phyloP scores from a whole-genome alignment of 345 rosid genomes.

The Citrus australasica region DNA sequence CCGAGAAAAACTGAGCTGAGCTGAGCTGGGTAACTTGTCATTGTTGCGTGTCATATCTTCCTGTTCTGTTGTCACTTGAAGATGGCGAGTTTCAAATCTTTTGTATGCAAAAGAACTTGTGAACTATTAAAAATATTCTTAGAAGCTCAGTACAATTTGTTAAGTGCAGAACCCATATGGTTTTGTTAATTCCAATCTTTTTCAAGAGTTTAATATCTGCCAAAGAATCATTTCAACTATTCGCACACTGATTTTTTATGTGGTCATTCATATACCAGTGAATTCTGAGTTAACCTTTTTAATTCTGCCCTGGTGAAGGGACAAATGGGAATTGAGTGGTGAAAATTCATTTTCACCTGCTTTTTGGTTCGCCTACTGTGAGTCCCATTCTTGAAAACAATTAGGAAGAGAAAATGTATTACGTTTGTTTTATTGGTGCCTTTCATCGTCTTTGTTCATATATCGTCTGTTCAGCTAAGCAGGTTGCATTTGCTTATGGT shows the following conservation, averaged over 20 bases:
- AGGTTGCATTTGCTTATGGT: neutral
- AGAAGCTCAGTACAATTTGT: neutral
- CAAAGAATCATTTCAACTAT: neutral
- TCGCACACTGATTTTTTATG: neutral
- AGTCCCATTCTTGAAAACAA: neutral
- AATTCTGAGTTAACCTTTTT: neutral
- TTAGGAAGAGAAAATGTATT: neutral
- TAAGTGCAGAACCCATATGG: neutral
- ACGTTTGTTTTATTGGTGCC: neutral
- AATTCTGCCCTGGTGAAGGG: neutral
- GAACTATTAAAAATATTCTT: neutral
- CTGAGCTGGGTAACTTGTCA: neutral
- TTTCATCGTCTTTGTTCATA: neutral
- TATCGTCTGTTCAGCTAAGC: neutral
- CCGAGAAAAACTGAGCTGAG: constrained; percentile 42
- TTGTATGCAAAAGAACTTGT: neutral
- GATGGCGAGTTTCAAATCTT: neutral
- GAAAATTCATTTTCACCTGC: neutral
- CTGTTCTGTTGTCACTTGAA: neutral
- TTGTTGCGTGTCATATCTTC: neutral
- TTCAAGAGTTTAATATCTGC: neutral
- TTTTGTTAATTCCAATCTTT: neutral
- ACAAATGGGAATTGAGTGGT: neutral
- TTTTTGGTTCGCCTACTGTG: no score
- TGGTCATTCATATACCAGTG: neutral